Base-by-base conservation (phyloP, 352 stramenopile species). In the Paralagenidium karlingii region DNA sequence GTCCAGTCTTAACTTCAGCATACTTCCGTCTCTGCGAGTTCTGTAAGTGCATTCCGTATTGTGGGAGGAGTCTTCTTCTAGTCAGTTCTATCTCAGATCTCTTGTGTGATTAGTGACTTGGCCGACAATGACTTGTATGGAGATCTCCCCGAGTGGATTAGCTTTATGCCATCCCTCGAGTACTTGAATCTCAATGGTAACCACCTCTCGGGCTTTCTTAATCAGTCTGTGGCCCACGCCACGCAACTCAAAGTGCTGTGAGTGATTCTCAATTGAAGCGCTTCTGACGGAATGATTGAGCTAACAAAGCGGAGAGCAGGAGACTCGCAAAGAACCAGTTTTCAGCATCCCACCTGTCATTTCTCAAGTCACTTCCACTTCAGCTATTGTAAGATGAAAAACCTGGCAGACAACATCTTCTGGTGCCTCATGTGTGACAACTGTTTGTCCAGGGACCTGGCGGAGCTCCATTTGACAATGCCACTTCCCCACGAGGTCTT, bases 1-100 rank as follows among this genome's bases (percentile, higher is more conserved):
- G 16, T 43, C 63, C 33, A 55, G 68, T 2, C 27, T 84, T 8
- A 60, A 82, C 47, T 47, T 87, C 13, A 78, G 69, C 24, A 38
- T 60, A 15, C 80, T 87, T 69, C 49, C 67, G 9, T 81, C 69
- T n/a, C 59, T 87, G 3, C 58, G 82, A 43, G 65, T 82, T 40
- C 39, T 87, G 74, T 82, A 47, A 50, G 68, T 47, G 28, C 29
- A 26, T 28, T 26, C 16, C 16, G 5, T 16, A 19, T 22, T 26
- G 40, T n/a, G 9, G 24, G 33, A 10, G 25, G 21, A 18, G 25
- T 24, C 25, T 22, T 18, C 28, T 12, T 10, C 15, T 40, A 10
- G 34, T 10, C 28, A 15, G 11, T 19, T 13, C 13, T 10, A 21
- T 38, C 20, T 19, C 10, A 19, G 15, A 13, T 13, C 20, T 15